A percentile compares a stretch with the other conserved stretches of the same genome.
phyloP scores from a whole-genome alignment of 768 basidiomycete species.

The Collybia sordida region DNA sequence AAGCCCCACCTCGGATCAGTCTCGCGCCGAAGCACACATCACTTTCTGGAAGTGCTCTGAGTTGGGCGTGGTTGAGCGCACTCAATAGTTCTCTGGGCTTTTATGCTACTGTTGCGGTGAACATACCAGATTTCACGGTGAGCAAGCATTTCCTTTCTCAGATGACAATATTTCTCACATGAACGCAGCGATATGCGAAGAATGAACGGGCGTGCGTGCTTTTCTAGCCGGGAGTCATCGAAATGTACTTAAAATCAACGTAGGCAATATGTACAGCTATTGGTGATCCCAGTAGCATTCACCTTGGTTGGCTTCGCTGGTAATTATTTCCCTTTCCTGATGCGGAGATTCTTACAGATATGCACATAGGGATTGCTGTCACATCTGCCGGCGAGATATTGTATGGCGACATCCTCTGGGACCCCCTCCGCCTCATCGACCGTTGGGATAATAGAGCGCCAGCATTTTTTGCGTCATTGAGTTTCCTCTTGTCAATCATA shows the following conservation, averaged over 20 bases:
- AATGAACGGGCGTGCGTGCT: conserved; percentile 54
- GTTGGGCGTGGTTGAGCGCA: conserved; percentile 80
- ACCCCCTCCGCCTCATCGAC: conserved; percentile 74
- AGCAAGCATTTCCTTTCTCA: conserved; percentile 2
- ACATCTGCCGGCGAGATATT: conserved; percentile 73
- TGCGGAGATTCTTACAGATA: neutral
- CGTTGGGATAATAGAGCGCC: conserved; percentile 85
- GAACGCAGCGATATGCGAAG: conserved; percentile 66
- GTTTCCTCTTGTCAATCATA: conserved; percentile 71
- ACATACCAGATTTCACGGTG: conserved; percentile 83
- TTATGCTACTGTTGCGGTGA: conserved; percentile 72
- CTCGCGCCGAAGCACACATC: conserved; percentile 52
- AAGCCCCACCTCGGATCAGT: conserved; percentile 60
- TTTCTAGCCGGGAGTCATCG: neutral
- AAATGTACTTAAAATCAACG: neutral
- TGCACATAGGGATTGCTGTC: conserved; percentile 61
- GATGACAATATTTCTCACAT: neutral
- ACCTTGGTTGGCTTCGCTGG: conserved; percentile 75
- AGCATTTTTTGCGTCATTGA: conserved; percentile 79
- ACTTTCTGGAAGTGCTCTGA: conserved; percentile 51
- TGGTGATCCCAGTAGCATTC: conserved; percentile 77
- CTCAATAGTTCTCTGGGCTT: conserved; percentile 77
- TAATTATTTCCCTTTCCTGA: conserved; percentile 5
- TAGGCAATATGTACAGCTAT: conserved; percentile 72
- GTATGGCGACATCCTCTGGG: conserved; percentile 69